Evolutionary conservation across 495 filamentous ascomycete species (phyloP), one percentile per base, ranked within the genome.

Genomic region (Daldinia childiae): DNA sequence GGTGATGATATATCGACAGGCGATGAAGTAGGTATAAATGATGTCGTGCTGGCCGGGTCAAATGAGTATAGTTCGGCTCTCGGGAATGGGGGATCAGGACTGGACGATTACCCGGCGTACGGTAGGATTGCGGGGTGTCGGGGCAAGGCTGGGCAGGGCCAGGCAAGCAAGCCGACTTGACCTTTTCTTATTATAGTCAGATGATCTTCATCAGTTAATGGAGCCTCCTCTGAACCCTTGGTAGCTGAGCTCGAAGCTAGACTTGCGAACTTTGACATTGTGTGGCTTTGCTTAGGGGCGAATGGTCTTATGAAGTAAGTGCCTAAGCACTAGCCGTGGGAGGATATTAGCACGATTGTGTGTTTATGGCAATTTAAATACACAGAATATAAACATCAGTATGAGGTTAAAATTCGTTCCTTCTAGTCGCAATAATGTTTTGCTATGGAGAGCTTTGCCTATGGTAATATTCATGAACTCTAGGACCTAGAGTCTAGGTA

Each of bases 1-100:
- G 6, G 32, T 15, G 55, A 64, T 19, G 26, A 27, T 27, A 63
- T 3, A 59, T 43, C 6, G 14, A 26, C n/a, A 32, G 19, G 17
- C n/a, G 14, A 54, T 38, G 29, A 55, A 41, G 63, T 19, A 29
- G 58, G 63, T 72, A 64, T 67, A 29, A 67, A 67, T 26, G 64
- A 72, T 72, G 69, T 67, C 69, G 69, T 72, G 69, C 52, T 67
- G 27, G 29, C 58, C 19, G 27, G 69, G 63, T 36, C 6, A 41
- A 55, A 67, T 66, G 63, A 67, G 58, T 51, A 38, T 56, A 62
- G 43, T 17, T 72, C 64, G 69, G 69, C 58, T 72, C 59, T 72
- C 60, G 69, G 69, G 64, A 30, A 43, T n/a, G 60, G 39, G 54
- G 7, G 65, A 65, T 51, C 9, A 55, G 50, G 65, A 68, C 65